Conservation (phyloP, 371 early-diverging fungal genomes). For the Saksenaea oblongispora region DNA sequence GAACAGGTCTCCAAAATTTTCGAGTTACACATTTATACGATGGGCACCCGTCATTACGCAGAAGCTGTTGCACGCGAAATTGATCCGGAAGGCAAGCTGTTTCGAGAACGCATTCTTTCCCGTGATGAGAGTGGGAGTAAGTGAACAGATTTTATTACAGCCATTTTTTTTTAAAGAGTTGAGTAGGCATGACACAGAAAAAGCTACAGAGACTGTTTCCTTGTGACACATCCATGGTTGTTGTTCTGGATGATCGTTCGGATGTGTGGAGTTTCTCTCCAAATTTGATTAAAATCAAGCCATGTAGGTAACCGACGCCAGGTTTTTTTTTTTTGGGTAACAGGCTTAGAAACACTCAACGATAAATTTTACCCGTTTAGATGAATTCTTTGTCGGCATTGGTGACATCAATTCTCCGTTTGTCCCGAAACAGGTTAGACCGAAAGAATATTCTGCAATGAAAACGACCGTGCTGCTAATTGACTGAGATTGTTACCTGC, state of each 20-base stretch:
- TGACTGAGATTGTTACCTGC: conserved; percentile 3
- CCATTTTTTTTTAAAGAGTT: neutral
- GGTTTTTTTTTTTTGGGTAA: neutral
- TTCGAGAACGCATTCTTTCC: conserved; percentile 92
- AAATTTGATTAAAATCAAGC: conserved; percentile 86
- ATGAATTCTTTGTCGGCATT: conserved; percentile 89
- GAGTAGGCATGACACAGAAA: conserved; percentile 78
- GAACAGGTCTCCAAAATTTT: conserved; percentile 66
- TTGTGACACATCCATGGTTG: conserved; percentile 95
- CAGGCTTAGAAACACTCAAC: neutral
- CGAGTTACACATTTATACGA: conserved; percentile 99
- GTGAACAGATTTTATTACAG: conserved; percentile 4
- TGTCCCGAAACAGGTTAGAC: conserved; percentile 46
- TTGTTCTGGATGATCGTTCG: conserved; percentile 96
- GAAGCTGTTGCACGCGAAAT: conserved; percentile 85
- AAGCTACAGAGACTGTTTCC: conserved; percentile 92
- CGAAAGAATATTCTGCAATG: neutral
- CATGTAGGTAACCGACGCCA: conserved; percentile 65
- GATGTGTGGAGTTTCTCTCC: conserved; percentile 97
- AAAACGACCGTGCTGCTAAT: conserved; percentile 6
- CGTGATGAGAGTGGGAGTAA: conserved; percentile 94
- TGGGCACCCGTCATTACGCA: conserved; percentile 98
- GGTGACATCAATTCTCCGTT: conserved; percentile 91
- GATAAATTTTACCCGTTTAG: conserved; percentile 37
- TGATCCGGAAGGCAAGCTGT: conserved; percentile 83